Conservation (phyloP, 768 basidiomycete genomes). For the Ephemerocybe angulata region DNA sequence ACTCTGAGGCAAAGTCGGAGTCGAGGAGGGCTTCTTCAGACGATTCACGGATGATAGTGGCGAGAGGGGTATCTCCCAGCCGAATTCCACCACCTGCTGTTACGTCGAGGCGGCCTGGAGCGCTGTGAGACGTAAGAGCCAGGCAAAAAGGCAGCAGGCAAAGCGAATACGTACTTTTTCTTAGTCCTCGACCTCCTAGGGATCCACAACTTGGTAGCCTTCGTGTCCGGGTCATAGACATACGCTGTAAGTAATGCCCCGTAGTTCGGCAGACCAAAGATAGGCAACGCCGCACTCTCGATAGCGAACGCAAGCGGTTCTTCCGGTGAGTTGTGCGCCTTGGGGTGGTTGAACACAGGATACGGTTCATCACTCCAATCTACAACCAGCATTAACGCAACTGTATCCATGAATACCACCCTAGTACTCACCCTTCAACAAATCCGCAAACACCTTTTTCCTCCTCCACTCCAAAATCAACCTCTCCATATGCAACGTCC, state of each 20-base stretch:
- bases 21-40: slow-evolving; percentile 42
- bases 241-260: slow-evolving; percentile 43
- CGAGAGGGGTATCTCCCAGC: slow-evolving; percentile 32
- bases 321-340: slow-evolving; percentile 11
- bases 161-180: slow-evolving; percentile 30
- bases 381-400: slow-evolving; percentile 5
- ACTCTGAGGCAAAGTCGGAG: slow-evolving; percentile 28
- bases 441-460: slow-evolving; percentile 22
- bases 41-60: slow-evolving; percentile 39
- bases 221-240: slow-evolving; percentile 25
- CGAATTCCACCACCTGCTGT: slow-evolving; percentile 43
- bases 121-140: slow-evolving; percentile 17
- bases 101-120: slow-evolving; percentile 39
- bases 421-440: slow-evolving; percentile 24
- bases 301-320: slow-evolving; percentile 38
- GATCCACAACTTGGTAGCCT: slow-evolving; percentile 35
- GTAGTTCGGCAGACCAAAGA: slow-evolving; percentile 44
- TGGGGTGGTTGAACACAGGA: slow-evolving; percentile 28
- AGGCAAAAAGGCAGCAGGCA: neutral
- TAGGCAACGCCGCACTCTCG: slow-evolving; percentile 40
- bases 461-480: slow-evolving; percentile 29
- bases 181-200: slow-evolving; percentile 39
- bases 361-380: slow-evolving; percentile 34
- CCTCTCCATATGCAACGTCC: slow-evolving; percentile 30
- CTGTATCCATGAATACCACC: neutral